A percentile compares a stretch with the other conserved stretches of the same genome.
Conservation (phyloP, 208 protist genomes). For the Crithidia mellificae region DNA sequence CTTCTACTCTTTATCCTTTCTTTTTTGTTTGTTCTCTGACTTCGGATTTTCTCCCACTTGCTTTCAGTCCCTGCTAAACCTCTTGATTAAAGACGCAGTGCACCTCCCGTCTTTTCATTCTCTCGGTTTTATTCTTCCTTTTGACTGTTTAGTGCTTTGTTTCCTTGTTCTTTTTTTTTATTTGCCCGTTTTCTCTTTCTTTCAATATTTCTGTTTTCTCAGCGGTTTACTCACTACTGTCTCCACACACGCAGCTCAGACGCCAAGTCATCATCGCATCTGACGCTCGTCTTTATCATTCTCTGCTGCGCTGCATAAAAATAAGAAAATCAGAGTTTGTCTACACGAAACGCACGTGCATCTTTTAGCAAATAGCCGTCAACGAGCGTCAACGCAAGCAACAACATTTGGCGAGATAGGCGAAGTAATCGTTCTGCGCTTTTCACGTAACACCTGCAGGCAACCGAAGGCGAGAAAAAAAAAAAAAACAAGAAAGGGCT, state of each 20-base stretch:
- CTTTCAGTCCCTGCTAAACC: too few relatives aligned
- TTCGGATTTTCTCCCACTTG: too few relatives aligned
- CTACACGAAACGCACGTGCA: too few relatives aligned
- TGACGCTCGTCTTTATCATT: neutral
- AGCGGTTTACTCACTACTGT: too few relatives aligned
- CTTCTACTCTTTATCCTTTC: neutral
- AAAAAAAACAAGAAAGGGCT: neutral
- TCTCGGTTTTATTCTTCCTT: neutral
- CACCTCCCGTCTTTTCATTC: neutral
- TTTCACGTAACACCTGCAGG: neutral
- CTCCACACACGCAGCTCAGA: neutral
- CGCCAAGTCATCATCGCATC: neutral
- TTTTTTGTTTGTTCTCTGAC: neutral
- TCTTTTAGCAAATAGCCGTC: too few relatives aligned
- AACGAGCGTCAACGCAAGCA: neutral
- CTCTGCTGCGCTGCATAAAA: neutral
- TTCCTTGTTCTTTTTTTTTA: slow-evolving; percentile 12
- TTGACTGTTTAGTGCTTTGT: neutral
- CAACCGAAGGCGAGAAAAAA: neutral
- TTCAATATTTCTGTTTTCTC: neutral
- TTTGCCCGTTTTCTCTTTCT: neutral
- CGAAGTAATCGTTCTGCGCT: too few relatives aligned
- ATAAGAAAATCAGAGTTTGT: too few relatives aligned
- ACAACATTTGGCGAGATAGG: neutral
- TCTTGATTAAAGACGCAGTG: neutral